phyloP scores from a whole-genome alignment of 495 filamentous ascomycete species.

The Lepraria neglecta region DNA sequence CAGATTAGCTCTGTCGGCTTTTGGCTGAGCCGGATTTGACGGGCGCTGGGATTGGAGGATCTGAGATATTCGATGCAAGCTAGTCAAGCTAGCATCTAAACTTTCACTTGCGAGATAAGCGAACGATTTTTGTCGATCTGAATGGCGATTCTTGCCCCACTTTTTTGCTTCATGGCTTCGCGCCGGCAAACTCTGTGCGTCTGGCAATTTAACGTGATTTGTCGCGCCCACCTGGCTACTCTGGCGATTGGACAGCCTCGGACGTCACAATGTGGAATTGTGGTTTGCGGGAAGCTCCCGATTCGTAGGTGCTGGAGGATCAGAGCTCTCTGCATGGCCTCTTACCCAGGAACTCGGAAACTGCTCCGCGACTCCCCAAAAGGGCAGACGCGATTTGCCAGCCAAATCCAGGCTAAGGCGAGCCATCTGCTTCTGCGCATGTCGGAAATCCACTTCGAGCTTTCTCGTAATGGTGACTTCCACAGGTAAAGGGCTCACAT shows the following conservation, averaged over 20 bases:
- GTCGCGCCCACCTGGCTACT: not conserved
- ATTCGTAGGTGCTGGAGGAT: not conserved
- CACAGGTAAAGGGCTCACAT: no score
- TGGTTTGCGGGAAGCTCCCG: not conserved
- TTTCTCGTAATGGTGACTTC: not conserved
- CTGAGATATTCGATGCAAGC: not conserved
- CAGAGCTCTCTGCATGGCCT: not conserved
- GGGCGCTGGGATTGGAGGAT: not conserved
- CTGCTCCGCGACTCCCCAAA: not conserved
- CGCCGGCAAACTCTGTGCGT: not conserved
- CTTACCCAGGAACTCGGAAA: not conserved
- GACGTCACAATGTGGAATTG: conserved; percentile 1
- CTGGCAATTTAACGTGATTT: not conserved
- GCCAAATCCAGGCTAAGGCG: no score
- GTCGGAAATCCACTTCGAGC: not conserved
- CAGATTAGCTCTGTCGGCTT: conserved; percentile 10
- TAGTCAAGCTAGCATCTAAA: not conserved
- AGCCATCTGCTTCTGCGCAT: not conserved
- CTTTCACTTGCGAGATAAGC: conserved; percentile 11
- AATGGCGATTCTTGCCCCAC: not conserved
- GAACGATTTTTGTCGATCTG: not conserved
- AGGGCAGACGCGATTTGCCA: no score
- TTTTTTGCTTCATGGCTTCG: conserved; percentile 8
- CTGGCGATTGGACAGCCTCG: not conserved
- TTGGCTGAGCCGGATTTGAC: conserved; percentile 3